Evolutionary conservation across 2,329 filamentous ascomycete species (phyloP), one percentile per base, ranked within the genome.

Genomic region (Nemania sp.): DNA sequence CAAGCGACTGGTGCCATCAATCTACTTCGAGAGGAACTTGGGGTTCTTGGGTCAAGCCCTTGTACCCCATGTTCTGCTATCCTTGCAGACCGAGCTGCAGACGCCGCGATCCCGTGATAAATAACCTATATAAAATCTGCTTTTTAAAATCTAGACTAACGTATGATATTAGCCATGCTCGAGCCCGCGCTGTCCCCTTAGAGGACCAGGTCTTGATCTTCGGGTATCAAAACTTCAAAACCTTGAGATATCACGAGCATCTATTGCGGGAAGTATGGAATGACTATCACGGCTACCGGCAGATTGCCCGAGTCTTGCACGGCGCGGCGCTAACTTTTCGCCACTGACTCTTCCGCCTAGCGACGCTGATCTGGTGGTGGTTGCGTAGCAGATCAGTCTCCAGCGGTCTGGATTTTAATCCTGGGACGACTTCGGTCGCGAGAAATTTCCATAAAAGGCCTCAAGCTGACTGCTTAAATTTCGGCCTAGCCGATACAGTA

Each of bases 391-490:
- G 29, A 32, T 32, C 29, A 32, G 29, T 32, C 29, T 32, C 8
- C 29, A 32, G n/a, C n/a, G n/a, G n/a, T n/a, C n/a, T n/a, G n/a
- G n/a, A n/a, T n/a, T n/a, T n/a, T n/a, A n/a, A n/a, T n/a, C n/a
- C n/a, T n/a, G n/a, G n/a, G n/a, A n/a, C n/a, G n/a, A n/a, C n/a
- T n/a, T n/a, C n/a, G n/a, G n/a, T n/a, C n/a, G n/a, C n/a, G n/a
- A n/a, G n/a, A n/a, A n/a, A n/a, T n/a, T n/a, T n/a, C n/a, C n/a
- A n/a, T n/a, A n/a, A n/a, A n/a, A n/a, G n/a, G n/a, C n/a, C n/a
- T n/a, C n/a, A 96, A 74, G 93, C 93, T 0, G 93, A 97, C 68
- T 84, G 91, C 0, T 80, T 93, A 0, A 74, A 78, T 0, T 85
- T 84, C 0, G 81, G 83, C 0, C 79, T 86, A 0, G 79, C 81